Evolutionary conservation across 1,139 yeast species (phyloP), one percentile per base, ranked within the genome.

Genomic region (Saccharomycopsis hybrid): DNA sequence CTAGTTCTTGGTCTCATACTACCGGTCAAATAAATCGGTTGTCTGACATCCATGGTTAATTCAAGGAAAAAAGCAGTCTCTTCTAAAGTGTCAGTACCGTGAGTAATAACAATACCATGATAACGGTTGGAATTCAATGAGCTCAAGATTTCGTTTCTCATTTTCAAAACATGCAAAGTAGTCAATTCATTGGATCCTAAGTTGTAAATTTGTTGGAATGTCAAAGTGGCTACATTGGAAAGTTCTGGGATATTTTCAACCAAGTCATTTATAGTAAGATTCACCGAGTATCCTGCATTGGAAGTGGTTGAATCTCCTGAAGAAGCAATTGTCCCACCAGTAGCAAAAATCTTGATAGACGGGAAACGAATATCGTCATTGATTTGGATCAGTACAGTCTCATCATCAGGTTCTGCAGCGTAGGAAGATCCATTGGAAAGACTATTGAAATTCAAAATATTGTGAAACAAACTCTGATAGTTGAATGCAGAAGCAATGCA

Each of bases 291-390:
- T 1, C 86, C 87, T 1, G 85, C 85, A 2, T 87, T 81, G 53
- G 78, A 79, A 31, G 79, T 72, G 1, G 79, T 68, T 11, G 71
- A 62, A 1, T 69, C 63, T 0, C 85, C 85, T 59, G 79, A 80
- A 1, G 86, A 78, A 1, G 87, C 87, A 57, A 82, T 82, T 2
- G 88, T 82, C 11, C 88, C 88, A 7, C 88, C 88, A 1, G 88
- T 82, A 1, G 86, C 88, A 36, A 82, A 65, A 27, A 82, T 78
- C 57, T 81, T 81, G 47, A 82, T 67, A 4, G 63, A 62, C 1
- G 79, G 79, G 5, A 55, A 47, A 32, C 37, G 27, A 7, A 2
- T 9, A 35, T 50, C 42, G 25, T 47, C 46, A 35, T 44, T 44
- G 31, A 52, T 18, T 37, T 45, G 40, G 5, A 52, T 45, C 11